Base-by-base conservation (phyloP, 2,329 filamentous ascomycete genomes). In the Zymoseptoria pseudotritici region DNA sequence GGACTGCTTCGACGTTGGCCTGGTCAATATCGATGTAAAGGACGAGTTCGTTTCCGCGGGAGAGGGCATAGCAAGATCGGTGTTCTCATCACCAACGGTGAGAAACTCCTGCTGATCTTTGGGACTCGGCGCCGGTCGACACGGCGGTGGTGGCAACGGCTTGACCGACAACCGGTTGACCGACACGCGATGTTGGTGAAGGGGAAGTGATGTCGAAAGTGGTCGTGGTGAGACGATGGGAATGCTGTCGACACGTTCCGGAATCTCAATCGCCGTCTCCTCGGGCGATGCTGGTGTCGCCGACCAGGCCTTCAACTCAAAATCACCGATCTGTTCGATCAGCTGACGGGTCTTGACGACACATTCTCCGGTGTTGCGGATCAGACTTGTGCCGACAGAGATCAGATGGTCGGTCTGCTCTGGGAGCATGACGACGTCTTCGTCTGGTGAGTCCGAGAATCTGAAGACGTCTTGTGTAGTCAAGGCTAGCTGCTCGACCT, bases 341-440 rank as follows among this genome's bases (percentile, higher is more conserved):
- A 95, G 86, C 71, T 85, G 82, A 69, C 91, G 91, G 10, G 92
- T 88, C 75, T 92, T 93, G 6, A 89, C 87, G 20, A 96, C 89
- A 73, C 93, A 97, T 67, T 96, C 91, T 50, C 93, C 93, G 52
- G 92, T 91, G 21, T 90, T 89, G 66, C 91, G 87, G 24, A 99
- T 72, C 31, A 73, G 62, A 46, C 65, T 66, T 10, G 70, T 72
- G 31, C 69, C 70, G 9, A 71, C 62, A 21, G 51, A 61, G 29
- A 72, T 68, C 21, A 72, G 62, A 20, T 66, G 67, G 26, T 65
- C 66, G 22, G 61, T 67, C 56, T 73, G 70, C n/a, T 70, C 66
- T 1, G 89, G 89, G 75, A 91, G 84, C 67, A 96, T 88, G 36
- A 95, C 80, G 61, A 93, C 86, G 62, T 91, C 89, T 31, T 83